A percentile compares a stretch with the other conserved stretches of the same genome.
Evolutionary conservation across 2,329 filamentous ascomycete species (phyloP).

Genomic region (Cladophialophora exuberans): DNA sequence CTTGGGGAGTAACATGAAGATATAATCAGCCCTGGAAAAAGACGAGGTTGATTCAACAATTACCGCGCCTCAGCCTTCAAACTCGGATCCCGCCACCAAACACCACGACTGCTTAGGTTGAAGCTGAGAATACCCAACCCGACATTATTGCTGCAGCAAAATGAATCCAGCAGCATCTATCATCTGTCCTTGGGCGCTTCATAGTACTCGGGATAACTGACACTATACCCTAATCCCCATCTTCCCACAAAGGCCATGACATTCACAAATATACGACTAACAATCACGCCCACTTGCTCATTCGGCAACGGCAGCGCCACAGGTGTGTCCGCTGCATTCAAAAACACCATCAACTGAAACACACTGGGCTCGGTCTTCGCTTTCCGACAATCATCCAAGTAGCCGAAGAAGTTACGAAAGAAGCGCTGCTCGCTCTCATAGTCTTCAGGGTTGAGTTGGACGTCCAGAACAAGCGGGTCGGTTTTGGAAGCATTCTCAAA

Average conservation of each 20-base stretch:
- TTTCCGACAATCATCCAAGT: slow-evolving; percentile 34
- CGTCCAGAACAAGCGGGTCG: slow-evolving; percentile 31
- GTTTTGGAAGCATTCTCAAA: slow-evolving; percentile 33
- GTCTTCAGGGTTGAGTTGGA: slow-evolving; percentile 32
- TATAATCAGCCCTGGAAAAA: not conserved
- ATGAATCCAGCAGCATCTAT: not conserved
- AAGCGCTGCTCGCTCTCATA: slow-evolving; percentile 33
- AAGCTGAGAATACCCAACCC: too few relatives aligned
- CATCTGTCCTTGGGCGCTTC: not conserved
- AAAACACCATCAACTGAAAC: slow-evolving; percentile 35
- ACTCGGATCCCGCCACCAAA: not conserved
- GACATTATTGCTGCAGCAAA: not conserved
- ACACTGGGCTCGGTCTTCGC: slow-evolving; percentile 26
- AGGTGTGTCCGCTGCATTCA: slow-evolving; percentile 32
- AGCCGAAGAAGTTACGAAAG: slow-evolving; percentile 36
- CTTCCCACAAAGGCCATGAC: slow-evolving; percentile 19
- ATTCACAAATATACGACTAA: slow-evolving; percentile 21
- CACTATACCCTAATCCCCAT: slow-evolving; percentile 25
- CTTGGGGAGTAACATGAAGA: slow-evolving; percentile 8
- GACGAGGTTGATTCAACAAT: not conserved
- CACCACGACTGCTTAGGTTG: too few relatives aligned
- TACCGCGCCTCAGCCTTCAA: not conserved
- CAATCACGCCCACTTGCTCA: slow-evolving; percentile 14
- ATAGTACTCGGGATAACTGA: slow-evolving; percentile 29
- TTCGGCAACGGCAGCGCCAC: slow-evolving; percentile 30